Evolutionary conservation across 768 basidiomycete species (phyloP).

Genomic region (Calocera cornea): DNA sequence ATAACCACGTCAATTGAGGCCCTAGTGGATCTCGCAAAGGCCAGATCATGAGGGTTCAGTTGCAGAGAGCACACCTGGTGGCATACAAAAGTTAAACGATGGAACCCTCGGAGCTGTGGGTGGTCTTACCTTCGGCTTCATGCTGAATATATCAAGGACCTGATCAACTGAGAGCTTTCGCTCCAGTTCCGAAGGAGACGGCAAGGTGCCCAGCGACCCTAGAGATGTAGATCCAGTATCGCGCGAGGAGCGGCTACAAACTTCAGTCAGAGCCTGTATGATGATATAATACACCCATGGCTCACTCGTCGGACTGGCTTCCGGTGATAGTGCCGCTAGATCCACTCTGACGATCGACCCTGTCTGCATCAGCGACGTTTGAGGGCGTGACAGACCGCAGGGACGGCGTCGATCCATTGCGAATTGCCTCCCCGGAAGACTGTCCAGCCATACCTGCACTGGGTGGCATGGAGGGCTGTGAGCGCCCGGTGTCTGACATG

Average conservation of each 20-base stretch:
- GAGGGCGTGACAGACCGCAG: background rate
- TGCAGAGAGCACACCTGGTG: conserved; percentile 75
- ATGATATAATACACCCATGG: background rate
- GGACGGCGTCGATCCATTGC: background rate
- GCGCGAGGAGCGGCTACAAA: conserved; percentile 29
- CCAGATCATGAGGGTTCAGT: conserved; percentile 65
- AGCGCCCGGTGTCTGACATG: no score
- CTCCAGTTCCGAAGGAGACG: conserved; percentile 66
- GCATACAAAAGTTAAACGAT: conserved; percentile 7
- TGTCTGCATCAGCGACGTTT: background rate
- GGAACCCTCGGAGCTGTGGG: conserved; percentile 6
- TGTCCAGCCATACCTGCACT: no score
- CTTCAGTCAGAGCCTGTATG: background rate
- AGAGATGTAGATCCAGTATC: conserved; percentile 45
- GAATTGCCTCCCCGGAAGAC: background rate
- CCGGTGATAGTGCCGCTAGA: background rate
- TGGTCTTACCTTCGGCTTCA: conserved; percentile 67
- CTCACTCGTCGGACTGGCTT: background rate
- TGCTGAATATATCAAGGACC: conserved; percentile 88
- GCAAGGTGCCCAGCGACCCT: background rate
- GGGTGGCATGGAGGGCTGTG: no score
- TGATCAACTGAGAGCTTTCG: conserved; percentile 57
- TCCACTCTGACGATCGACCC: background rate
- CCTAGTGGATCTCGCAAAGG: conserved; percentile 66
- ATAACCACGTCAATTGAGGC: conserved; percentile 58